Evolutionary conservation across 2,329 filamentous ascomycete species (phyloP).

Genomic region (Cadophora malorum): DNA sequence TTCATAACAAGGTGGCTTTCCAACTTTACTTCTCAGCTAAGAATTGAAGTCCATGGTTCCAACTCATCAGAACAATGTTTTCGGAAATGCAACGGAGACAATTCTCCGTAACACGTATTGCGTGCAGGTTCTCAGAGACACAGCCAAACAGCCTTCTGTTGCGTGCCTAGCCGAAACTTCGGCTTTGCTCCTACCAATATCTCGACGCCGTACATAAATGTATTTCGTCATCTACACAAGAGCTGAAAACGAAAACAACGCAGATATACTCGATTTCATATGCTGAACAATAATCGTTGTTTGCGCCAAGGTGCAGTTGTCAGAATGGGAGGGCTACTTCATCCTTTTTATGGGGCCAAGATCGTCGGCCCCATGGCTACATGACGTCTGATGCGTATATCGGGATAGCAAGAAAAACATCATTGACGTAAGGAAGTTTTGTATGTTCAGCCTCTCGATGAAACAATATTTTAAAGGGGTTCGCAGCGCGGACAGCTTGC

Average conservation of each 20-base stretch:
- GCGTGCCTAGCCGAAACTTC: background rate
- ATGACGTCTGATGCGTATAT: constrained; percentile 6
- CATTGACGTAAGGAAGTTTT: constrained; percentile 9
- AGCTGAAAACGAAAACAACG: background rate
- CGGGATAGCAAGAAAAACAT: background rate
- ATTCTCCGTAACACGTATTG: background rate
- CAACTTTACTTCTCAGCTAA: background rate
- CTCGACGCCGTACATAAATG: background rate
- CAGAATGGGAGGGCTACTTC: background rate
- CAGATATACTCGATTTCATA: background rate
- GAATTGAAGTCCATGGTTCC: background rate
- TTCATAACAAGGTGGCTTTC: background rate
- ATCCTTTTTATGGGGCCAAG: background rate
- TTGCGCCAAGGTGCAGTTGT: background rate
- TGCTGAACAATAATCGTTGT: background rate
- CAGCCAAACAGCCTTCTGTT: background rate
- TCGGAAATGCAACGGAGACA: background rate
- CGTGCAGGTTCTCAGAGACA: background rate
- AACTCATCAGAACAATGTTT: background rate
- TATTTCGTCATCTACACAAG: background rate
- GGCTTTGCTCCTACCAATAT: constrained; percentile 4
- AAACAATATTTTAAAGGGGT: background rate
- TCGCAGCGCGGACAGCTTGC: background rate
- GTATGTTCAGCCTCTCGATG: background rate
- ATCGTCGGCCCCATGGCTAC: background rate